Evolutionary conservation across 2,329 filamentous ascomycete species (phyloP).

Genomic region (Aspergillus udagawae): DNA sequence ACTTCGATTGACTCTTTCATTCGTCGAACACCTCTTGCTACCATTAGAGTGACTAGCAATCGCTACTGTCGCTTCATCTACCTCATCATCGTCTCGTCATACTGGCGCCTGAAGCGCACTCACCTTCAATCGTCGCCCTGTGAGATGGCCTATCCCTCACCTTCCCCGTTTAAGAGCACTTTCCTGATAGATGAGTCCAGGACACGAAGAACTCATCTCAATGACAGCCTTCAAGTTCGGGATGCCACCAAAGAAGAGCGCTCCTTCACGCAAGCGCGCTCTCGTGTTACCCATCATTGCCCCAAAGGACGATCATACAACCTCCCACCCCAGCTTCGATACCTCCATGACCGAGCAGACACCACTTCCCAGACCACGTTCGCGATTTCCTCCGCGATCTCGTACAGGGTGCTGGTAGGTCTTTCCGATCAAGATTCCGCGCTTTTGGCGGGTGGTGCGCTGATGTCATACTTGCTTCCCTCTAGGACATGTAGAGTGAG

Average conservation of each 20-base stretch:
- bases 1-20: neutral
- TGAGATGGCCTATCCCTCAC: neutral
- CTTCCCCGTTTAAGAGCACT: neutral
- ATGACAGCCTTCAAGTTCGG: slow-evolving; percentile 34
- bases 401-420: slow-evolving; percentile 52
- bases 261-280: slow-evolving; percentile 35
- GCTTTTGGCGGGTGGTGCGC: slow-evolving; percentile 1
- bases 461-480: slow-evolving; percentile 12
- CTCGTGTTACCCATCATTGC: slow-evolving; percentile 43
- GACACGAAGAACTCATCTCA: slow-evolving; percentile 5
- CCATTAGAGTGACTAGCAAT: neutral
- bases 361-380: slow-evolving; percentile 35
- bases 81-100: neutral
- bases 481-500: slow-evolving; percentile 43
- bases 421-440: slow-evolving; percentile 1
- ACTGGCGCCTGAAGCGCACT: neutral
- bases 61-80: neutral
- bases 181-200: neutral
- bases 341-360: slow-evolving; percentile 25
- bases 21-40: neutral
- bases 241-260: slow-evolving; percentile 35
- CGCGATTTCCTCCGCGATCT: slow-evolving; percentile 51
- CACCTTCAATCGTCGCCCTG: neutral
- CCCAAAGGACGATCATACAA: slow-evolving; percentile 38
- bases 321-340: slow-evolving; percentile 12